phyloP scores from a whole-genome alignment of 1,284 basidiomycete genomes.

The Wolfiporia cocos region DNA sequence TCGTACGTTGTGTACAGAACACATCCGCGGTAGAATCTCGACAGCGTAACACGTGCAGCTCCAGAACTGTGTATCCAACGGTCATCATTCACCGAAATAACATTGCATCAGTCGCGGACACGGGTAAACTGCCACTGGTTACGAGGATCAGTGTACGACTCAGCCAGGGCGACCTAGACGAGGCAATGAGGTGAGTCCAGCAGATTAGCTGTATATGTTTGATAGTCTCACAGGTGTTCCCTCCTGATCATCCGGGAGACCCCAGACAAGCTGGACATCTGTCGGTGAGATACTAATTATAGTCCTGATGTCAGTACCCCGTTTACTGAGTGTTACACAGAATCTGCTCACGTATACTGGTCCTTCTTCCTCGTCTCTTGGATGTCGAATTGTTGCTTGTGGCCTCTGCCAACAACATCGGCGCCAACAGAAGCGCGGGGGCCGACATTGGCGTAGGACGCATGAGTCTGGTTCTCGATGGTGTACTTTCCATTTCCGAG shows the following conservation, averaged over 20 bases:
- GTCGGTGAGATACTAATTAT: not conserved
- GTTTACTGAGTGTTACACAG: not conserved
- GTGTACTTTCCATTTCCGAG: constrained; percentile 2
- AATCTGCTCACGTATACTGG: constrained; percentile 1
- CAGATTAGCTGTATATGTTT: no score
- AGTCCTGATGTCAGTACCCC: not conserved
- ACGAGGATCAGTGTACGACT: not conserved
- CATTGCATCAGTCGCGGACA: not conserved
- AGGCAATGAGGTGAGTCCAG: not conserved
- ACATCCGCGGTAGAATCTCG: no score
- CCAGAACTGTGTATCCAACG: no score
- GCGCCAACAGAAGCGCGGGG: not conserved
- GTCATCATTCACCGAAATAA: no score
- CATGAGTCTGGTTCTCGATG: not conserved
- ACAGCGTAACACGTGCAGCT: no score
- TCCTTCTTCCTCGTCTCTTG: not conserved
- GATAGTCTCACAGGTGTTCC: not conserved
- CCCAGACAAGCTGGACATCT: not conserved
- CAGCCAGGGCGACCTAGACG: not conserved
- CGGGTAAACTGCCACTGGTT: constrained; percentile 1
- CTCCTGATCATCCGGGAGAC: not conserved
- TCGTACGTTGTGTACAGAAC: no score
- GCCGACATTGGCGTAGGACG: constrained; percentile 1
- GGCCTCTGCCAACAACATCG: not conserved
- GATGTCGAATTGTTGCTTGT: not conserved